phyloP scores from a whole-genome alignment of 1,284 basidiomycete genomes.

The Garcileccinum viscosum region DNA sequence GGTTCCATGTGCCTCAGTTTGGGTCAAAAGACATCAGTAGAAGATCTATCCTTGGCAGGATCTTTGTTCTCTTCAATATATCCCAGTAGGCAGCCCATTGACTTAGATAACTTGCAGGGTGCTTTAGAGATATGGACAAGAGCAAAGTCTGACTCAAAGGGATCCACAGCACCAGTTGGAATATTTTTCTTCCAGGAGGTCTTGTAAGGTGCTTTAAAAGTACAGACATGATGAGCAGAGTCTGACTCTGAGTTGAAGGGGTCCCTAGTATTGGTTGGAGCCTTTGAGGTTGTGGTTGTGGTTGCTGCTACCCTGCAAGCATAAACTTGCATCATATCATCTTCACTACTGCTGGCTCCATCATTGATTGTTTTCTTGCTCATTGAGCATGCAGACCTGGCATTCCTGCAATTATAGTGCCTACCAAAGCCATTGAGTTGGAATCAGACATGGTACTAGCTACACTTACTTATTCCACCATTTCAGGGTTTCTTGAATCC shows the following conservation, averaged over 20 bases:
- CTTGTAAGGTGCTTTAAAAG: no score
- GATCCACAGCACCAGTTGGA: no score
- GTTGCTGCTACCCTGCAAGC: background rate
- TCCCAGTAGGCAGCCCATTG: no score
- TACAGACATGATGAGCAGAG: no score
- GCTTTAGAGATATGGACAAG: no score
- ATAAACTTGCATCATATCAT: background rate
- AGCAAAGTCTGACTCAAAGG: no score
- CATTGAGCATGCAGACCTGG: background rate
- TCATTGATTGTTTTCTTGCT: background rate
- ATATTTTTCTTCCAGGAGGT: no score
- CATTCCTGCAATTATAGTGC: background rate
- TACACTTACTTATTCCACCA: conserved; percentile 15
- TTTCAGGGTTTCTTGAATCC: conserved; percentile 1
- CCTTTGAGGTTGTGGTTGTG: background rate
- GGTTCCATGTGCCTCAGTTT: no score
- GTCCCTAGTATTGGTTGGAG: background rate
- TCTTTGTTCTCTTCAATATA: no score
- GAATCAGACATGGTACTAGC: background rate
- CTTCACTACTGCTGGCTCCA: background rate
- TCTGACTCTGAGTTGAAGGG: background rate
- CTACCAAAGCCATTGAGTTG: background rate
- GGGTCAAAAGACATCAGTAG: no score
- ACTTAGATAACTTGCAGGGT: no score
- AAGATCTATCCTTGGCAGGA: no score